These are phyloP conservation scores for Bruguiera hainesii DNA, from an alignment of 441 rosid genomes.

Conservation along the genomic window DNA sequence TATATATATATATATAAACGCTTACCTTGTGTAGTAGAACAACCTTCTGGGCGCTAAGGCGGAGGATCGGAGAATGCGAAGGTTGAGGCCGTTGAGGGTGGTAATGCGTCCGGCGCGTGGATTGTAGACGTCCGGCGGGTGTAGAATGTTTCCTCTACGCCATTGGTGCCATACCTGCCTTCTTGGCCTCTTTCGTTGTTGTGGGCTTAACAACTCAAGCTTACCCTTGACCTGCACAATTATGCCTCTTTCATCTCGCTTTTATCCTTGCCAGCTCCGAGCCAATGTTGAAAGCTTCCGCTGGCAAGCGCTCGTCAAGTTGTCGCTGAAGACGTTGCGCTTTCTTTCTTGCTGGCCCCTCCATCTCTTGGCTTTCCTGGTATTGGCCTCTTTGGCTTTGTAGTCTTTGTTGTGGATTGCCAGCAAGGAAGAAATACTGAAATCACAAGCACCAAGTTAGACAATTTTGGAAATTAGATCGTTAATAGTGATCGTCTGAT, in stretches of 20 bases:
- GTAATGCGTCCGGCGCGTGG: conserved; percentile 54
- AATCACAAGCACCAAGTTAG: neutral
- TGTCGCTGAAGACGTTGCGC: conserved; percentile 43
- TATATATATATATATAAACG: no score
- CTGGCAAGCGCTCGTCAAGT: conserved; percentile 40
- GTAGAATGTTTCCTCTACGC: conserved; percentile 75
- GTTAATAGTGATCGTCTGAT: no score
- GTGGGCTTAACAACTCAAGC: conserved; percentile 48
- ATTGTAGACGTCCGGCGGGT: conserved; percentile 50
- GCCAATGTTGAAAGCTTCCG: conserved; percentile 57
- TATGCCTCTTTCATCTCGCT: conserved; percentile 43
- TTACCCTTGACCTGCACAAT: conserved; percentile 44
- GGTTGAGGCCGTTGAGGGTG: conserved; percentile 50
- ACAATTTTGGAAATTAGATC: neutral
- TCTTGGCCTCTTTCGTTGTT: conserved; percentile 9
- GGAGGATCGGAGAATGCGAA: conserved; percentile 52
- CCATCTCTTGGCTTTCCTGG: conserved; percentile 1
- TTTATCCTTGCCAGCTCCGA: conserved; percentile 37
- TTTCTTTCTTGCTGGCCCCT: conserved; percentile 13
- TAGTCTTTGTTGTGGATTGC: conserved; percentile 47
- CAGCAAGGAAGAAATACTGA: conserved; percentile 61
- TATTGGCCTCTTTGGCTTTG: conserved; percentile 15
- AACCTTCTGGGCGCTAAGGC: conserved; percentile 54
- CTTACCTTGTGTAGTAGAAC: conserved; percentile 40
- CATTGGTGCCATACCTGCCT: conserved; percentile 29